Evolutionary conservation across 805 yeast genomes (phyloP).

Genomic region (Candida cerambycidarum): DNA sequence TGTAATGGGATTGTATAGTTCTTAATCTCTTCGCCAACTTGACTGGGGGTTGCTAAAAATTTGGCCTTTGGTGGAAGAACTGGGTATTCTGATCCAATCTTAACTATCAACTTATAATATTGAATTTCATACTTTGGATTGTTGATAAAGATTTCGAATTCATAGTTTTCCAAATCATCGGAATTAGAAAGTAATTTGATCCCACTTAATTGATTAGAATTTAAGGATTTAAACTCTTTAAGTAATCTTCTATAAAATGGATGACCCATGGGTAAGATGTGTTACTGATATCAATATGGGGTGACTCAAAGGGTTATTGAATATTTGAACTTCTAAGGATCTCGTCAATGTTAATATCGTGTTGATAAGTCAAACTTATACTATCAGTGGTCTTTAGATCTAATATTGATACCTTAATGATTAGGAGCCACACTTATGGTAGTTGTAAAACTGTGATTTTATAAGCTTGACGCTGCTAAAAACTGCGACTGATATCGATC

Average conservation of each 20-base stretch:
- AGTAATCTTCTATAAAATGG: slow-evolving; percentile 29
- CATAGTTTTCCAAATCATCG: slow-evolving; percentile 21
- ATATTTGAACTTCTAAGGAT: too few species aligned
- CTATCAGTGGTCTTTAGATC: too few species aligned
- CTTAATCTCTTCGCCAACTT: slow-evolving; percentile 9
- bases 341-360: not conserved
- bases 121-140: slow-evolving; percentile 16
- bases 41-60: slow-evolving; percentile 33
- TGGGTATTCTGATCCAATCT: slow-evolving; percentile 50
- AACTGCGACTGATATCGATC: slow-evolving; percentile 5
- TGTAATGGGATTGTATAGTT: slow-evolving; percentile 54
- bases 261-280: slow-evolving; percentile 18
- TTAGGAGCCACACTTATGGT: too few species aligned
- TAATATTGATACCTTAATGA: not conserved
- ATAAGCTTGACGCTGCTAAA: too few species aligned
- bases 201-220: slow-evolving; percentile 20
- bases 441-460: too few species aligned
- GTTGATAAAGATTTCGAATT: slow-evolving; percentile 21
- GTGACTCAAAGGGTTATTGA: not conserved
- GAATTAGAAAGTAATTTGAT: slow-evolving; percentile 20
- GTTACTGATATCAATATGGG: too few species aligned
- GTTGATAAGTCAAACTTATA: too few species aligned
- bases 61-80: slow-evolving; percentile 58
- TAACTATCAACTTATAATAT: slow-evolving; percentile 42
- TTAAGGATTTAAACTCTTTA: slow-evolving; percentile 25